phyloP scores from a whole-genome alignment of 441 rosid species.

The Oxalis stricta region DNA sequence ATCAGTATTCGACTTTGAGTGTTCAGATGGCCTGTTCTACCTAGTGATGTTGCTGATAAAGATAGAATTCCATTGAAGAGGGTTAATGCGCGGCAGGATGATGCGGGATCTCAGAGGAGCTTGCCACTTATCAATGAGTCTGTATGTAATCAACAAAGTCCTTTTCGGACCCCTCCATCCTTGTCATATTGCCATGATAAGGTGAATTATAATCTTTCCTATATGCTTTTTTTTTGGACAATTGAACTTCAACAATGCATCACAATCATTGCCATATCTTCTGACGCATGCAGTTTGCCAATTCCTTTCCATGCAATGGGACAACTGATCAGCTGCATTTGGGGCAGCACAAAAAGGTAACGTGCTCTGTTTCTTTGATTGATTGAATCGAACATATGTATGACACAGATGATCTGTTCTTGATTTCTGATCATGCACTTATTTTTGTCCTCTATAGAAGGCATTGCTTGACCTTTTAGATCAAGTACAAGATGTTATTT shows the following conservation, averaged over 20 bases:
- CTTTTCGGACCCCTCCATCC: conserved; percentile 91
- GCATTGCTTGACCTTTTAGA: conserved; percentile 85
- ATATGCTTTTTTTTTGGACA: background rate
- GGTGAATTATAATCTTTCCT: conserved; percentile 28
- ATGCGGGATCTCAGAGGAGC: conserved; percentile 18
- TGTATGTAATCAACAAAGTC: conserved; percentile 45
- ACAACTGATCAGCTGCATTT: conserved; percentile 28
- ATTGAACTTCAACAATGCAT: no score
- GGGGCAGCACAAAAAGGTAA: conserved; percentile 85
- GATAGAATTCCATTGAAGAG: conserved; percentile 24
- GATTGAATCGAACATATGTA: background rate
- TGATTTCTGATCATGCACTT: background rate
- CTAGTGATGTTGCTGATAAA: conserved; percentile 47
- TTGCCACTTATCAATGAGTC: conserved; percentile 11
- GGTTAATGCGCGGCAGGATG: conserved; percentile 18
- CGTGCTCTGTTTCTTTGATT: conserved; percentile 6
- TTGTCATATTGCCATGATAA: conserved; percentile 42
- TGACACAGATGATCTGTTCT: conserved; percentile 1
- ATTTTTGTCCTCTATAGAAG: conserved; percentile 23
- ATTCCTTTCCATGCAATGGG: conserved; percentile 25
- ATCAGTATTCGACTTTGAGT: no score
- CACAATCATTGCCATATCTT: background rate
- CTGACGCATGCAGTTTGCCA: conserved; percentile 29
- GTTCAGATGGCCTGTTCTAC: no score
- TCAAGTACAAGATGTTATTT: conserved; percentile 92